Evolutionary conservation across 2,329 filamentous ascomycete genomes (phyloP).

Genomic region (Calcarisporium arbuscula): DNA sequence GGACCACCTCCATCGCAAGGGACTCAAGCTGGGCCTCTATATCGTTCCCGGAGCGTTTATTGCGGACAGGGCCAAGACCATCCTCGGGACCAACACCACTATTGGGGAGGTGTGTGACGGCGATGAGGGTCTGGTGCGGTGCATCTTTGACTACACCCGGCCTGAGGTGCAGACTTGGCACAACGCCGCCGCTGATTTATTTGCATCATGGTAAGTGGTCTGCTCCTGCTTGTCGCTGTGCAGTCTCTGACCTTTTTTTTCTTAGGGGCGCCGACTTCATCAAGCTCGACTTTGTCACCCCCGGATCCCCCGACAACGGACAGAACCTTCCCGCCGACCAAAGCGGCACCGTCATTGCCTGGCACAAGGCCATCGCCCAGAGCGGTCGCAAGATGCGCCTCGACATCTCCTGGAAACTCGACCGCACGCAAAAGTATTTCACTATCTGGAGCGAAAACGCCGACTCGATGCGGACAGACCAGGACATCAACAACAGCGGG

Average conservation of each 20-base stretch:
- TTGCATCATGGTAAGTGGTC: conserved; percentile 12
- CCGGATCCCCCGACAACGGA: conserved; percentile 14
- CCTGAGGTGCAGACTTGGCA: conserved; percentile 13
- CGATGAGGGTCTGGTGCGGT: conserved; percentile 12
- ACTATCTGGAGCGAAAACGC: conserved; percentile 12
- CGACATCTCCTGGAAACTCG: conserved; percentile 15
- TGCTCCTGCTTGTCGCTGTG: neutral
- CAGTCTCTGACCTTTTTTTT: neutral
- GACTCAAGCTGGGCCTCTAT: conserved; percentile 12
- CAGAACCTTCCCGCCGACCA: conserved; percentile 11
- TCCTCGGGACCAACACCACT: conserved; percentile 10
- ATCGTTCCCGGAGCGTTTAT: conserved; percentile 14
- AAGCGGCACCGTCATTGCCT: conserved; percentile 11
- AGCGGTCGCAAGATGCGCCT: conserved; percentile 13
- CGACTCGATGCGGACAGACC: conserved; percentile 14
- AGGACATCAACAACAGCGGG: conserved; percentile 14
- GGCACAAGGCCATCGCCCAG: conserved; percentile 13
- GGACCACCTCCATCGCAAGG: conserved; percentile 12
- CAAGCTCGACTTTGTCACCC: conserved; percentile 15
- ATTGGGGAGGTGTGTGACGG: conserved; percentile 13
- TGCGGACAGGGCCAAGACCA: conserved; percentile 12
- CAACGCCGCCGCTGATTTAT: conserved; percentile 12
- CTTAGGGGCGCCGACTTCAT: conserved; percentile 13
- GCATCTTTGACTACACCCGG: conserved; percentile 11
- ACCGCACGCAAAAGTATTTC: conserved; percentile 13